These are phyloP conservation scores for Penicillium crustosum DNA, from an alignment of 2,329 filamentous ascomycete genomes.

Conservation along the genomic window DNA sequence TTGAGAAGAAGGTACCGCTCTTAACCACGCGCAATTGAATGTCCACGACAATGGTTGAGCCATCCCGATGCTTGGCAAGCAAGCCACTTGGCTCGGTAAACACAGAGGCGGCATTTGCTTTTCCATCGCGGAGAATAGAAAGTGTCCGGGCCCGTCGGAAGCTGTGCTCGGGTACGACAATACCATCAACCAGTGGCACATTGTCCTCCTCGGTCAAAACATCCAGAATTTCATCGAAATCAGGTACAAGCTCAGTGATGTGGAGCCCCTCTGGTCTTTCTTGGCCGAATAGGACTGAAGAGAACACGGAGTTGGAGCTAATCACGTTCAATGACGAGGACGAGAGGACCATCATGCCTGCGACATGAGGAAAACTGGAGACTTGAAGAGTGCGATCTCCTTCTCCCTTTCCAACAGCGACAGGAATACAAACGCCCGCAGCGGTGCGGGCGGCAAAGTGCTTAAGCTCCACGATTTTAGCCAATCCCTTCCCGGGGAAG, in stretches of 20 bases:
- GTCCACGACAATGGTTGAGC: conserved; percentile 88
- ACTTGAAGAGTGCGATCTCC: conserved; percentile 73
- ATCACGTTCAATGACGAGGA: conserved; percentile 74
- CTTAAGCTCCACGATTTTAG: conserved; percentile 67
- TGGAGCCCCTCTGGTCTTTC: conserved; percentile 76
- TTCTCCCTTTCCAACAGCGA: conserved; percentile 72
- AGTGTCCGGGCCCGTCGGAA: conserved; percentile 87
- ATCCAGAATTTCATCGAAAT: conserved; percentile 79
- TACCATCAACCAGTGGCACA: conserved; percentile 81
- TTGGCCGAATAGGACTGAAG: conserved; percentile 85
- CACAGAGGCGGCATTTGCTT: conserved; percentile 71
- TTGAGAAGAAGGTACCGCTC: conserved; percentile 68
- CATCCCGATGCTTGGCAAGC: conserved; percentile 82
- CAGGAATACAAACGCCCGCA: conserved; percentile 77
- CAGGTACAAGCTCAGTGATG: conserved; percentile 78
- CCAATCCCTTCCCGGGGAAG: conserved; percentile 74
- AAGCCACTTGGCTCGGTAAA: conserved; percentile 85
- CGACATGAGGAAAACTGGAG: conserved; percentile 95
- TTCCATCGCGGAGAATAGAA: conserved; percentile 78
- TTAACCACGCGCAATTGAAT: conserved; percentile 95
- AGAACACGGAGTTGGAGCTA: conserved; percentile 94
- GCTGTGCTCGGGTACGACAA: conserved; percentile 93
- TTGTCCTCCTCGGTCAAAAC: conserved; percentile 85
- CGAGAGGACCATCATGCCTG: conserved; percentile 91
- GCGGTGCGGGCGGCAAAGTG: conserved; percentile 84